phyloP scores from a whole-genome alignment of 1,284 basidiomycete genomes.

The Apiotrichum mycotoxinovorans region DNA sequence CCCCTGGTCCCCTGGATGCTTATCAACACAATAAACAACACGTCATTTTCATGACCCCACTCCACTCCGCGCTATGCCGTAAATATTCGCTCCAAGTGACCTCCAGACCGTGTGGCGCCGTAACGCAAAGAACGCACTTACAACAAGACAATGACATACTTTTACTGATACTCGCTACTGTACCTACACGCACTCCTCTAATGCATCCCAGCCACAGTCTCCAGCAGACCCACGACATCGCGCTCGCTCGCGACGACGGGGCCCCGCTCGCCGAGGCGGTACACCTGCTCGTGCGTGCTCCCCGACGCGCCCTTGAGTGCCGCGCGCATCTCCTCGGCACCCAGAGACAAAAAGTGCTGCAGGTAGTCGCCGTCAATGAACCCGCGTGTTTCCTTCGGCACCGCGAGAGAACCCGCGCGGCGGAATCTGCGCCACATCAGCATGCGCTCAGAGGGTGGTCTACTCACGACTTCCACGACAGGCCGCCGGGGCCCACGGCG shows the following conservation, averaged over 20 bases:
- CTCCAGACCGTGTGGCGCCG: too few species aligned
- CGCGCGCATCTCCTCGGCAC: slow-evolving; percentile 32
- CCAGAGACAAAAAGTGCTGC: slow-evolving; percentile 59
- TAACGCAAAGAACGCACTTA: too few species aligned
- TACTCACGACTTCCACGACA: slow-evolving; percentile 63
- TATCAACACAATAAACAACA: too few species aligned
- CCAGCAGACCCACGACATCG: slow-evolving; percentile 39
- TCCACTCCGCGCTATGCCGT: too few species aligned
- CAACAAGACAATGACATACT: too few species aligned
- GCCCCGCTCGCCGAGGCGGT: slow-evolving; percentile 16
- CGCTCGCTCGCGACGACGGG: slow-evolving; percentile 21
- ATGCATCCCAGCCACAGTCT: slow-evolving; percentile 38
- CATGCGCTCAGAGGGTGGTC: neutral
- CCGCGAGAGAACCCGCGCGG: slow-evolving; percentile 58
- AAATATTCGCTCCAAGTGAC: too few species aligned
- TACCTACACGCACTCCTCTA: slow-evolving; percentile 9
- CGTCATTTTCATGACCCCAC: too few species aligned
- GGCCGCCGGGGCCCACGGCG: slow-evolving; percentile 59
- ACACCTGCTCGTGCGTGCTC: slow-evolving; percentile 35
- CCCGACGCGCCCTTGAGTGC: slow-evolving; percentile 30
- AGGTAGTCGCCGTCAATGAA: slow-evolving; percentile 89
- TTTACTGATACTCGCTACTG: neutral
- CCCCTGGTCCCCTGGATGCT: too few species aligned
- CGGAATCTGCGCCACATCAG: slow-evolving; percentile 58
- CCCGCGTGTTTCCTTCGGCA: slow-evolving; percentile 57